Conservation (phyloP, 148 eudicot species). For the Fagopyrum esculentum region DNA sequence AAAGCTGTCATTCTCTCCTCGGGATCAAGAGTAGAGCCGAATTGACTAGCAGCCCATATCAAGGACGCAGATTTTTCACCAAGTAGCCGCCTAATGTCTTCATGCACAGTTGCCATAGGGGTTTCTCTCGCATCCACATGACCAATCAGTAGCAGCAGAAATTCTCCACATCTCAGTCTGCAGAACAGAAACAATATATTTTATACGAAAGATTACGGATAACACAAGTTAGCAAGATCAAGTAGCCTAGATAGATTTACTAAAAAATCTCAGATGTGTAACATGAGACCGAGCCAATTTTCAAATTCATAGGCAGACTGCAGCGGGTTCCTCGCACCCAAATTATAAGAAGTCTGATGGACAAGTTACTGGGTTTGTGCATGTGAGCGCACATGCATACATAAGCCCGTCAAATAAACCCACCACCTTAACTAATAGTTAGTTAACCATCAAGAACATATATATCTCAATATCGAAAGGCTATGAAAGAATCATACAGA, state of each 20-base stretch:
- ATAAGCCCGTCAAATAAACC: too few relatives aligned
- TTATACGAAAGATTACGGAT: neutral
- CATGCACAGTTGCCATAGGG: constrained; percentile 70
- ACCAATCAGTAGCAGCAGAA: constrained; percentile 80
- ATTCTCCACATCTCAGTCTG: constrained; percentile 94
- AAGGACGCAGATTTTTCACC: constrained; percentile 95
- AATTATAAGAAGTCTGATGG: too few relatives aligned
- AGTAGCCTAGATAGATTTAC: neutral
- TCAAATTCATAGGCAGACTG: neutral
- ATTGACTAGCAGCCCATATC: constrained; percentile 96
- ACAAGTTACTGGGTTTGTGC: too few relatives aligned
- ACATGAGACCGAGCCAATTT: neutral
- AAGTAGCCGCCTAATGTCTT: constrained; percentile 62
- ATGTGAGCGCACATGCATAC: too few relatives aligned
- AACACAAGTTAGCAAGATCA: neutral
- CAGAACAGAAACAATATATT: neutral
- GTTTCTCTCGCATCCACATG: constrained; percentile 79
- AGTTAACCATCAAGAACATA: too few relatives aligned
- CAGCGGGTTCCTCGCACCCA: too few relatives aligned
- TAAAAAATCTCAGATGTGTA: too few relatives aligned
- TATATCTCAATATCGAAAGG: too few relatives aligned
- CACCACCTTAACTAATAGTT: too few relatives aligned
- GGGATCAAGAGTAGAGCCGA: constrained; percentile 91
- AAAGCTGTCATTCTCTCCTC: constrained; percentile 78
- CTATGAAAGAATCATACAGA: too few relatives aligned